Conservation (phyloP, 1,284 basidiomycete genomes). For the Sporisorium scitamineum region DNA sequence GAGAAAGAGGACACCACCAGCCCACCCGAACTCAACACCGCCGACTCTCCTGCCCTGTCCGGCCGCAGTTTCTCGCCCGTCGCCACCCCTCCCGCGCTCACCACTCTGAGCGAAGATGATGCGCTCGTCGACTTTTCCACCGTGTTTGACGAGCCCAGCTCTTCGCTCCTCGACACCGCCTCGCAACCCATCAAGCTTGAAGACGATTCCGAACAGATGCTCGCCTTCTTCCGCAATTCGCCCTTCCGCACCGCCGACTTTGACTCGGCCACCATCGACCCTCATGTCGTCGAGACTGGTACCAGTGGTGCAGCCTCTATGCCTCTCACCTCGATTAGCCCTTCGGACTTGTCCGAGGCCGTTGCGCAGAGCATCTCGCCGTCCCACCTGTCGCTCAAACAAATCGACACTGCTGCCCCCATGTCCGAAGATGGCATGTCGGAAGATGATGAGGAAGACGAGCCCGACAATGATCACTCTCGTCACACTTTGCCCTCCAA, state of each 20-base stretch:
- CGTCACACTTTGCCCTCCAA: constrained; percentile 25
- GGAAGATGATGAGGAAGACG: constrained; percentile 45
- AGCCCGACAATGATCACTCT: constrained; percentile 27
- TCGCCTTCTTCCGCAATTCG: constrained; percentile 43
- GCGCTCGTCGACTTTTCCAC: constrained; percentile 32
- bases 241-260: constrained; percentile 39
- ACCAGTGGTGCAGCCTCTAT: not conserved
- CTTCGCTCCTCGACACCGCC: constrained; percentile 13
- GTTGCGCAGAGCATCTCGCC: constrained; percentile 5
- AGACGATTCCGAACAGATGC: constrained; percentile 30
- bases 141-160: constrained; percentile 36
- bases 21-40: constrained; percentile 39
- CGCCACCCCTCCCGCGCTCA: constrained; percentile 33
- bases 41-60: constrained; percentile 43
- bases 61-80: constrained; percentile 39
- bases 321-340: constrained; percentile 26
- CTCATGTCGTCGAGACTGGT: constrained; percentile 42
- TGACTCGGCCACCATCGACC: constrained; percentile 49
- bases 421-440: constrained; percentile 52
- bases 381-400: constrained; percentile 6
- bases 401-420: constrained; percentile 21
- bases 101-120: constrained; percentile 27
- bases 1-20: constrained; percentile 8
- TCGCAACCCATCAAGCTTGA: constrained; percentile 32
- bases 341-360: constrained; percentile 6